These are phyloP conservation scores for Stephania japonica DNA, from an alignment of 164 flowering plant genomes.

Conservation along the genomic window DNA sequence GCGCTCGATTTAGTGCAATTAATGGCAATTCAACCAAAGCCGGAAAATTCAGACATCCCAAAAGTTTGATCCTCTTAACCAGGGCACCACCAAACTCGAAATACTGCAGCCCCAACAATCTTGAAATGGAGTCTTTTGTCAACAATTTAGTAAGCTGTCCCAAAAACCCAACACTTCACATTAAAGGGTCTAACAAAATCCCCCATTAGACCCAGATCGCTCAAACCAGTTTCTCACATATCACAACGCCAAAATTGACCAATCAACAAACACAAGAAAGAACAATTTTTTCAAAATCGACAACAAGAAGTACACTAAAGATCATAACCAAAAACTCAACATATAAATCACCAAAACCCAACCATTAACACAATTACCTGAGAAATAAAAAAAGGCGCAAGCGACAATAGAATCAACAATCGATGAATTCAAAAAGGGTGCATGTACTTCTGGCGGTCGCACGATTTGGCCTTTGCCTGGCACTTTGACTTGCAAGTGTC, in stretches of 20 bases:
- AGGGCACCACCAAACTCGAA: neutral
- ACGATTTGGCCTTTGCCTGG: slow-evolving; percentile 62
- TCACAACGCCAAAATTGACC: neutral
- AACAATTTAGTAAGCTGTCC: neutral
- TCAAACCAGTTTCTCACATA: neutral
- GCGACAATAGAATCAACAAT: neutral
- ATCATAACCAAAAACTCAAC: neutral
- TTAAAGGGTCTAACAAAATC: neutral
- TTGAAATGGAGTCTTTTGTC: neutral
- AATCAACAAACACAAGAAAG: neutral
- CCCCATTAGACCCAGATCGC: neutral
- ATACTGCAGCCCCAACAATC: neutral
- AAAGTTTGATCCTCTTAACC: neutral
- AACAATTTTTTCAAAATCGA: neutral
- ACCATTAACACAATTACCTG: neutral
- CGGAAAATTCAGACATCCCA: neutral
- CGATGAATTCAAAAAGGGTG: neutral
- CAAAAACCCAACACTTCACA: neutral
- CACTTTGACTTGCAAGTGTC: slow-evolving; percentile 80
- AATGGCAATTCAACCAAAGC: neutral
- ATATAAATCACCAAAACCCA: neutral
- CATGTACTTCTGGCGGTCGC: slow-evolving; percentile 65
- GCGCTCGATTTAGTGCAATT: too few relatives aligned
- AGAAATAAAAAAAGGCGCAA: neutral
- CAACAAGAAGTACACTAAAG: neutral